A percentile compares a stretch with the other conserved stretches of the same genome.
Evolutionary conservation across 441 rosid genomes (phyloP).

Genomic region (Arabidopsis lyrata): DNA sequence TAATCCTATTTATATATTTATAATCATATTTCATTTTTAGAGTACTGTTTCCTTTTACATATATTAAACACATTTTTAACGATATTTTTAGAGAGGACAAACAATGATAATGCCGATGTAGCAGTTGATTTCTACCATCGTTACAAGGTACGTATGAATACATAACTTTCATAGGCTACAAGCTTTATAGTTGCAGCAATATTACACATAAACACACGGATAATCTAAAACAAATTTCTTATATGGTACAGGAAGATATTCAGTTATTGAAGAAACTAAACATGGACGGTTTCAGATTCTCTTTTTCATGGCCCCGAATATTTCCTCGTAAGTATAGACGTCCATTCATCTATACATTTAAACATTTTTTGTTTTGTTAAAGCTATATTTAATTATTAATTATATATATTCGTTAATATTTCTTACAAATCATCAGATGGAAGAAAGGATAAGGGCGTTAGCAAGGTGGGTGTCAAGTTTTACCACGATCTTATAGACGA

Average conservation of each 20-base stretch:
- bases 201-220: neutral
- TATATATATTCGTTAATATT: neutral
- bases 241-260: constrained; percentile 41
- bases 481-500: constrained; percentile 50
- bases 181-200: neutral
- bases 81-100: constrained; percentile 30
- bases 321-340: constrained; percentile 46
- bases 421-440: constrained; percentile 41
- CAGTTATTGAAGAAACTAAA: constrained; percentile 36
- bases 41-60: neutral
- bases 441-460: constrained; percentile 43
- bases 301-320: constrained; percentile 53
- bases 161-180: neutral
- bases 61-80: neutral
- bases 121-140: constrained; percentile 44
- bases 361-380: neutral
- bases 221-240: neutral
- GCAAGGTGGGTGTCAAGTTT: constrained; percentile 45
- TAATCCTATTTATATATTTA: neutral
- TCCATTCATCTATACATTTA: neutral
- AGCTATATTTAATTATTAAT: too few species aligned
- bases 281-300: constrained; percentile 48
- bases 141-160: constrained; percentile 31
- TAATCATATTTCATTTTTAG: neutral
- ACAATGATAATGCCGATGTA: constrained; percentile 47